Percentiles rank a stretch among this genome's conserved stretches.
Evolutionary conservation across 163 green algal genomes (phyloP).

Genomic region (Chlamydomonas reinhardtii): DNA sequence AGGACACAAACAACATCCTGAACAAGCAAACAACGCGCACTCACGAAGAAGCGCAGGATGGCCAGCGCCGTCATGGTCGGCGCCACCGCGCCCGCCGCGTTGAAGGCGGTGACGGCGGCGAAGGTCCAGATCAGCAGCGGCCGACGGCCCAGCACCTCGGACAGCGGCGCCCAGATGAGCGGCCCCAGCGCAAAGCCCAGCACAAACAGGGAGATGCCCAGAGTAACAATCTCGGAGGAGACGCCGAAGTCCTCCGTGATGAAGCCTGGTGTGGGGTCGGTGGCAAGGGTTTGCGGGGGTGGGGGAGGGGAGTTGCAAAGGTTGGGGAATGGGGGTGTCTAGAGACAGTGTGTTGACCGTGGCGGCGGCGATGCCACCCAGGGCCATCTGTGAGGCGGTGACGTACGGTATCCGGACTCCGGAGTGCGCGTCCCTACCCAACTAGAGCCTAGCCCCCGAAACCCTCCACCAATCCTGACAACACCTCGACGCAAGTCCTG

Average conservation of each 20-base stretch:
- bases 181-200: constrained; percentile 33
- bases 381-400: too few species aligned
- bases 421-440: too few species aligned
- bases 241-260: constrained; percentile 1
- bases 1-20: too few species aligned
- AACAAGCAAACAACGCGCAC: too few species aligned
- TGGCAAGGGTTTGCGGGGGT: too few species aligned
- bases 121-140: constrained; percentile 29
- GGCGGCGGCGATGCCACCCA: too few species aligned
- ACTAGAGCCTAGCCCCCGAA: too few species aligned
- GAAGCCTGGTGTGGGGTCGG: neutral
- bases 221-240: neutral
- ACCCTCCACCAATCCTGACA: too few species aligned
- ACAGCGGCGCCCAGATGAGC: constrained; percentile 35
- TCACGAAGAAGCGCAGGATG: constrained; percentile 39
- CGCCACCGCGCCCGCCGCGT: neutral
- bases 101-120: constrained; percentile 23
- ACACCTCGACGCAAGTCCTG: too few species aligned
- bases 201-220: constrained; percentile 26
- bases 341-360: too few species aligned
- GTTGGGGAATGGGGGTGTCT: neutral
- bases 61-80: constrained; percentile 29
- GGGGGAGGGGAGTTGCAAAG: neutral
- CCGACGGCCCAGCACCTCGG: constrained; percentile 14
- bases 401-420: too few species aligned